Percentiles rank a stretch among this genome's conserved stretches.
These are phyloP conservation scores for Chrysopogon serrulatus DNA, from an alignment of 176 grass and related monocot genomes.

Conservation along the genomic window DNA sequence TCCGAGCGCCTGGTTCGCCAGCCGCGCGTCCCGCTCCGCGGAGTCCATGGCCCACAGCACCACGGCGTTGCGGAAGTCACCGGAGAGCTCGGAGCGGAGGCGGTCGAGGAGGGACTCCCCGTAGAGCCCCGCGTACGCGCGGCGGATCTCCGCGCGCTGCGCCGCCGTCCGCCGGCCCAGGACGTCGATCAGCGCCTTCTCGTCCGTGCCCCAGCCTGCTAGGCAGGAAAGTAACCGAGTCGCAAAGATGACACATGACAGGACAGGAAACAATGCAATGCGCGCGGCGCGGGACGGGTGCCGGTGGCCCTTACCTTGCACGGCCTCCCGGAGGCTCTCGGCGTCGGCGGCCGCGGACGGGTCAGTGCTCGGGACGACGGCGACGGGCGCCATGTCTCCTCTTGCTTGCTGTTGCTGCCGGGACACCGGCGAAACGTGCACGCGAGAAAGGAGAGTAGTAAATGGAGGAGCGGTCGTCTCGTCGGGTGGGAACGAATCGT, in stretches of 20 bases:
- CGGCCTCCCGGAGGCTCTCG: constrained; percentile 33
- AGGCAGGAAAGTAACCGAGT: no score
- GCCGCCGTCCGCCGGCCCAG: constrained; percentile 41
- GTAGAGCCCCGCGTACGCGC: constrained; percentile 46
- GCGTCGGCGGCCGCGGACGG: constrained; percentile 40
- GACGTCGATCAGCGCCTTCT: constrained; percentile 46
- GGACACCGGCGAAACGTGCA: background rate
- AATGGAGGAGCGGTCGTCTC: no score
- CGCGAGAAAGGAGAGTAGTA: no score
- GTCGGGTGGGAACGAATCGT: no score
- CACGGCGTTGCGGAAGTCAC: constrained; percentile 62
- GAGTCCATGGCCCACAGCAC: constrained; percentile 60
- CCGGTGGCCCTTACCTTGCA: constrained; percentile 26
- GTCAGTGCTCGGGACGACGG: constrained; percentile 23
- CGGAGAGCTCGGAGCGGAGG: constrained; percentile 64
- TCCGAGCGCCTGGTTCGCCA: constrained; percentile 45
- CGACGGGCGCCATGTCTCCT: constrained; percentile 39
- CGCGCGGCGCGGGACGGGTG: no score
- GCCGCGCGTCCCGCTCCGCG: constrained; percentile 66
- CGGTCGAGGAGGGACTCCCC: constrained; percentile 47
- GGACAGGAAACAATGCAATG: no score
- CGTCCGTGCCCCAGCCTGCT: constrained; percentile 63
- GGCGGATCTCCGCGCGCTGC: constrained; percentile 42
- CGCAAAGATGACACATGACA: no score
- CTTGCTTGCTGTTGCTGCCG: background rate